A percentile compares a stretch with the other conserved stretches of the same genome.
phyloP scores from a whole-genome alignment of 345 rosid species.

The Corchorus capsularis region DNA sequence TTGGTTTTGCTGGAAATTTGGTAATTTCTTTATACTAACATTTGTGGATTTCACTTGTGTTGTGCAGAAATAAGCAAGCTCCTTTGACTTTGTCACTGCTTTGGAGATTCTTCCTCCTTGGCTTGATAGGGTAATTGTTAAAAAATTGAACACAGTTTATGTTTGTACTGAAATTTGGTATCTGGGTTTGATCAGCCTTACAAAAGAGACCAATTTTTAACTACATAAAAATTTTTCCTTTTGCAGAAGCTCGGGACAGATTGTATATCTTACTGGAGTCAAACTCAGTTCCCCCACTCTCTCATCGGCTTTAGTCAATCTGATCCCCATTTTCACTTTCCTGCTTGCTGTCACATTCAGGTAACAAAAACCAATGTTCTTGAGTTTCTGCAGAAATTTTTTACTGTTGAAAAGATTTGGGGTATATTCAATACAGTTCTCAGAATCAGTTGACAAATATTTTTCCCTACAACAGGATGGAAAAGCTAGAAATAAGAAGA shows the following conservation, averaged over 20 bases:
- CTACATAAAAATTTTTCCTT: not conserved
- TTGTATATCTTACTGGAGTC: conserved; percentile 27
- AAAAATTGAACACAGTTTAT: not conserved
- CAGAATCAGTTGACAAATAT: not conserved
- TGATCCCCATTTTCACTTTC: conserved; percentile 50
- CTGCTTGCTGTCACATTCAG: conserved; percentile 33
- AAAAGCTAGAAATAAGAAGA: conserved; percentile 28
- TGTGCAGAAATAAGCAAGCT: conserved; percentile 35
- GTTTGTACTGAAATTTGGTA: not conserved
- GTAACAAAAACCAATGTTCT: conserved; percentile 20
- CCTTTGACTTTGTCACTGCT: conserved; percentile 33
- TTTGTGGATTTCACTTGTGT: not conserved
- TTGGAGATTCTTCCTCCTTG: conserved; percentile 45
- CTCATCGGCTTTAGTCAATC: conserved; percentile 49
- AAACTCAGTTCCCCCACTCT: conserved; percentile 50
- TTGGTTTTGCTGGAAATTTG: not conserved
- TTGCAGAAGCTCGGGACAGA: conserved; percentile 45
- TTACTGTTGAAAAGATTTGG: not conserved
- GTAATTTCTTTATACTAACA: not conserved
- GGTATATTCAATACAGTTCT: not conserved
- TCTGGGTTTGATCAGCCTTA: not conserved
- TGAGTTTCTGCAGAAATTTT: not conserved
- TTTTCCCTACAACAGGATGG: conserved; percentile 35
- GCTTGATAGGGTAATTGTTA: conserved; percentile 34
- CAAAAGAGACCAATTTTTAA: not conserved